Base-by-base conservation (phyloP, 2,329 filamentous ascomycete species). In the Colletotrichum truncatum region DNA sequence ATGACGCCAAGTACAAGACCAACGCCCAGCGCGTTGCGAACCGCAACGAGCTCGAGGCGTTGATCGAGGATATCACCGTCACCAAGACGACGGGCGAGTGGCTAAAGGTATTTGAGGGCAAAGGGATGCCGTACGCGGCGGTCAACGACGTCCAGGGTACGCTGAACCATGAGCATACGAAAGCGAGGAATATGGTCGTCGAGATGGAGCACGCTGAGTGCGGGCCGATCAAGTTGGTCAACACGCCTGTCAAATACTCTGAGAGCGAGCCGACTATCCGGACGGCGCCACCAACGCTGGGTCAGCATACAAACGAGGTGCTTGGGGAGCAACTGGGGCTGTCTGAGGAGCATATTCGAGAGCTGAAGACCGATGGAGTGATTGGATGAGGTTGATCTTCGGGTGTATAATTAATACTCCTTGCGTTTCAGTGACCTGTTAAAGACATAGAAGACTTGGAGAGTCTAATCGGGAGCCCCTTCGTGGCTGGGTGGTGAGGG, bases 171-270 rank as follows among this genome's bases (percentile, higher is more conserved):
- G 87, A 91, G 67, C 96, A 99, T 78, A 93, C 93, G 80, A 82
- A 80, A 80, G 94, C 94, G 21, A 87, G 96, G 63, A 87, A 90
- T 65, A 99, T 99, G 96, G 91, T 99, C 1, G 88, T 93, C 12
- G 91, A 97, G 74, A 83, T 98, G 45, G 87, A 97, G 1, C 96
- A 99, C 74, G 87, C 87, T 5, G 83, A 85, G 7, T 98, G 95
- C 76, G 96, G 96, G 0, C 87, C 90, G 1, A 91, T 99, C 68
- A 94, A 94, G 78, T 82, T 99, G 74, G 91, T 99, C 57, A 98
- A 97, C 73, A 97, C 94, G 1, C 96, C 96, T 0, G 90, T 99
- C 64, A 99, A 99, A 77, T 97, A 94, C 77, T 97, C 94, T 5
- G 89, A 94, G 70, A 92, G 91, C 25, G 89, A 86, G 70, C 93